A percentile compares a stretch with the other conserved stretches of the same genome.
These are phyloP conservation scores for Beauveria varroae DNA, from an alignment of 2,329 filamentous ascomycete species.

Conservation along the genomic window DNA sequence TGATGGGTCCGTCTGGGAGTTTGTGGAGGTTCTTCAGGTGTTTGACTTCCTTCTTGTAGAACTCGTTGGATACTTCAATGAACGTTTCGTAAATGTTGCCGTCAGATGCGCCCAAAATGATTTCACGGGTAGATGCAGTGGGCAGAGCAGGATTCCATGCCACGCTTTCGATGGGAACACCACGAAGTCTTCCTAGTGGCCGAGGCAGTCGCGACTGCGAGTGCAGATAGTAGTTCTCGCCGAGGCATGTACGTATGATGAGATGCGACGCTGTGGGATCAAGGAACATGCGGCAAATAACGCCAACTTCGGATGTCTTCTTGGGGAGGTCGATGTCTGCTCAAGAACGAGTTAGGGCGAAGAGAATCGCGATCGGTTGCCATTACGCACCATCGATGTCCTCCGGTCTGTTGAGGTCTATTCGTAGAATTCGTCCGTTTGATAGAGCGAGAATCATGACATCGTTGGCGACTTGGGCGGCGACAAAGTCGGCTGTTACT, in stretches of 20 bases:
- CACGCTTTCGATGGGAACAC: slow-evolving; percentile 79
- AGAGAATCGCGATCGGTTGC: background rate
- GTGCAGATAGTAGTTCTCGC: slow-evolving; percentile 97
- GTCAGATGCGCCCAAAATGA: slow-evolving; percentile 84
- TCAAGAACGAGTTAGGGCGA: slow-evolving; percentile 7
- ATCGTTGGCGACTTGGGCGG: slow-evolving; percentile 95
- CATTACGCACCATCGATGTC: slow-evolving; percentile 76
- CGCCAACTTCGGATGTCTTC: slow-evolving; percentile 80
- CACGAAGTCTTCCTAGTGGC: slow-evolving; percentile 71
- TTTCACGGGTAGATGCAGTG: slow-evolving; percentile 90
- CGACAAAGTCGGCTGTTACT: slow-evolving; percentile 90
- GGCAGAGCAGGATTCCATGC: slow-evolving; percentile 93
- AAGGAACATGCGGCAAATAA: slow-evolving; percentile 94
- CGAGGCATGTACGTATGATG: slow-evolving; percentile 80
- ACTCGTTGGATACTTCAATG: slow-evolving; percentile 89
- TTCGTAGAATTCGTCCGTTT: slow-evolving; percentile 85
- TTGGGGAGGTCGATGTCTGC: slow-evolving; percentile 94
- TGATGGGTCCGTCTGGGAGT: slow-evolving; percentile 72
- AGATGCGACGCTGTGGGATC: slow-evolving; percentile 95
- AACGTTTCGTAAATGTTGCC: slow-evolving; percentile 93
- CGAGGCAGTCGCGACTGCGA: slow-evolving; percentile 87
- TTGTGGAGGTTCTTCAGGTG: slow-evolving; percentile 81
- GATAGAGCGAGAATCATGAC: slow-evolving; percentile 87
- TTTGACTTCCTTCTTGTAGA: slow-evolving; percentile 91
- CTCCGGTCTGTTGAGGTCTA: slow-evolving; percentile 86